Percentiles rank a stretch among this genome's conserved stretches.
phyloP scores from a whole-genome alignment of 1,284 basidiomycete species.

The Boletellus sp. region DNA sequence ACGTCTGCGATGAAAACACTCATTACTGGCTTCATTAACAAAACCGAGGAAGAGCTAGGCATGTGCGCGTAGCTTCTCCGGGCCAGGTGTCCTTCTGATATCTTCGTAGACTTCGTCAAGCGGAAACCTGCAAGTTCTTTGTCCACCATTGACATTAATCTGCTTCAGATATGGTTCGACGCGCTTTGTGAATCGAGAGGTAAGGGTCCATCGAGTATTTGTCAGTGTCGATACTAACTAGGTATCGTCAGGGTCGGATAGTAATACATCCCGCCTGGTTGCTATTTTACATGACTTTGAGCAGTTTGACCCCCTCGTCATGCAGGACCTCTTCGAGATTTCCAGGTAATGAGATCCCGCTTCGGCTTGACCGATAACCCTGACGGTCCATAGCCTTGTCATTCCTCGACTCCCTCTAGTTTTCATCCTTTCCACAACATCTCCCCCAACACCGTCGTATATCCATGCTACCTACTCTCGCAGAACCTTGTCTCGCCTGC shows the following conservation, averaged over 20 bases:
- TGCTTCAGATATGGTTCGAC: constrained; percentile 57
- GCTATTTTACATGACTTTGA: constrained; percentile 69
- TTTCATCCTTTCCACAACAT: constrained; percentile 56
- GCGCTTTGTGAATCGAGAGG: constrained; percentile 37
- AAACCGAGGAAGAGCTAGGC: constrained; percentile 31
- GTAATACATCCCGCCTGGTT: constrained; percentile 38
- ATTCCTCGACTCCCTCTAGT: constrained; percentile 53
- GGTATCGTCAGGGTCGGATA: constrained; percentile 15
- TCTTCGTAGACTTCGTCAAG: constrained; percentile 29
- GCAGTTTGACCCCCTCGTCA: constrained; percentile 53
- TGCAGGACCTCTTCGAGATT: constrained; percentile 67
- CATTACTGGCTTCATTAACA: constrained; percentile 51
- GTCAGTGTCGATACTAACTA: constrained; percentile 10
- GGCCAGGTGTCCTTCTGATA: constrained; percentile 10
- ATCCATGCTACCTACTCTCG: constrained; percentile 56
- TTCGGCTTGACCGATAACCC: not conserved
- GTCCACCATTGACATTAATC: constrained; percentile 56
- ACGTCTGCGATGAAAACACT: constrained; percentile 53
- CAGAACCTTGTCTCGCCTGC: constrained; percentile 54
- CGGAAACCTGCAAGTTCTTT: constrained; percentile 48
- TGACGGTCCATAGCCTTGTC: constrained; percentile 34
- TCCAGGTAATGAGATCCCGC: constrained; percentile 47
- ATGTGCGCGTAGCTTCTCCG: constrained; percentile 13
- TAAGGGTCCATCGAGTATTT: constrained; percentile 15
- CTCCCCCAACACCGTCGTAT: constrained; percentile 54